Evolutionary conservation across 1,284 basidiomycete genomes (phyloP).

Genomic region (Sporisorium sorghi): DNA sequence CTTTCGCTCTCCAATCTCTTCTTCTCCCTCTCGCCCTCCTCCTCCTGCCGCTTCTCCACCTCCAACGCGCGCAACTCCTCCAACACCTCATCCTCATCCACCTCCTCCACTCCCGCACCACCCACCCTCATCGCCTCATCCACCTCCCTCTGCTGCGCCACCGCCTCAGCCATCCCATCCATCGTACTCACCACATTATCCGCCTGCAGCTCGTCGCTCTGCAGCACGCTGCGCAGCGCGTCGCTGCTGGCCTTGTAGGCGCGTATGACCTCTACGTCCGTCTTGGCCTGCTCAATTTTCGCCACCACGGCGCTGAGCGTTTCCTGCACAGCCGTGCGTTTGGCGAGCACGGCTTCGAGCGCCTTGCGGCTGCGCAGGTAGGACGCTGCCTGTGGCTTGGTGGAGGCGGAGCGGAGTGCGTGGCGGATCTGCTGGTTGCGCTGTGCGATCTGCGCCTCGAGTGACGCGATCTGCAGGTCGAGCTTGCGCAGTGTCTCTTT

Average conservation of each 20-base stretch:
- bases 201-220: slow-evolving; percentile 78
- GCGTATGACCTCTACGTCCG: slow-evolving; percentile 89
- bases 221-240: slow-evolving; percentile 80
- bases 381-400: slow-evolving; percentile 79
- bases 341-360: slow-evolving; percentile 80
- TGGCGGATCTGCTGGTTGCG: slow-evolving; percentile 75
- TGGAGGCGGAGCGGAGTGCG: slow-evolving; percentile 76
- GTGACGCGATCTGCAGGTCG: slow-evolving; percentile 76
- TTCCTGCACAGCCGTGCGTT: slow-evolving; percentile 79
- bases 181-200: slow-evolving; percentile 9
- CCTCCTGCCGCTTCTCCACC: slow-evolving; percentile 12
- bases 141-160: slow-evolving; percentile 6
- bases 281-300: slow-evolving; percentile 85
- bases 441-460: slow-evolving; percentile 79
- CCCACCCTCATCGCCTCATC: slow-evolving; percentile 7
- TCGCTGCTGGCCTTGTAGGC: slow-evolving; percentile 83
- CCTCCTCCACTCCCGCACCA: neutral
- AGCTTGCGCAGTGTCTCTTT: slow-evolving; percentile 77
- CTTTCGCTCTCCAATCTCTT: slow-evolving; percentile 8
- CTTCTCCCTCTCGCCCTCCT: slow-evolving; percentile 6
- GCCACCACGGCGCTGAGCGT: slow-evolving; percentile 82
- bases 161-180: slow-evolving; percentile 15
- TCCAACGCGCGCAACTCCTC: slow-evolving; percentile 20
- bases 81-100: slow-evolving; percentile 31
- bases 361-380: slow-evolving; percentile 83